Evolutionary conservation across 2,329 filamentous ascomycete species (phyloP).

Genomic region (Colletotrichum cordylinicola): DNA sequence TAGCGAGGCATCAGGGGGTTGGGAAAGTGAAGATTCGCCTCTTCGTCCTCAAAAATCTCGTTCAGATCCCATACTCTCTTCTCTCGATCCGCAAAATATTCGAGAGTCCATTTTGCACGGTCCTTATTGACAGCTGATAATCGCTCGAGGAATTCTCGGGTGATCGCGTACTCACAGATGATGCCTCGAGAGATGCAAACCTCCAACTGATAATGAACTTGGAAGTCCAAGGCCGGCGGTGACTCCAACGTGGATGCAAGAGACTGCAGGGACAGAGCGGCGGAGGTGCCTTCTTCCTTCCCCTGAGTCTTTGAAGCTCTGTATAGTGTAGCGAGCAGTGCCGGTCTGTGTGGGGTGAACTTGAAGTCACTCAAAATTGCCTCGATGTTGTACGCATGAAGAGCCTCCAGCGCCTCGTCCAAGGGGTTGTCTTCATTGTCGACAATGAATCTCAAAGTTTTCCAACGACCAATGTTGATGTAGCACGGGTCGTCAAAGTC

Average conservation of each 20-base stretch:
- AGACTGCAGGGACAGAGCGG: conserved; percentile 22
- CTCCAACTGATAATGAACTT: conserved; percentile 88
- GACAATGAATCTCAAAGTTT: conserved; percentile 56
- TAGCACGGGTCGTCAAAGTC: conserved; percentile 37
- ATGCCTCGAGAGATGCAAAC: conserved; percentile 85
- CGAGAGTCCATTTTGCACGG: conserved; percentile 71
- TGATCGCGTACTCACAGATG: conserved; percentile 79
- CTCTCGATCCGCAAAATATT: conserved; percentile 73
- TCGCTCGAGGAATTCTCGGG: conserved; percentile 67
- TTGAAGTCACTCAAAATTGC: conserved; percentile 49
- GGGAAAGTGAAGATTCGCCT: conserved; percentile 52
- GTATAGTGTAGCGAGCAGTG: background rate
- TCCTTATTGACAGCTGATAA: conserved; percentile 52
- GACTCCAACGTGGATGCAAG: conserved; percentile 47
- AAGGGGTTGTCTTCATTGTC: conserved; percentile 35
- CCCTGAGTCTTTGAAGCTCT: background rate
- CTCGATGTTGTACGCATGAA: conserved; percentile 77
- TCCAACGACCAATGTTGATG: conserved; percentile 64
- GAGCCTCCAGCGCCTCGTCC: conserved; percentile 51
- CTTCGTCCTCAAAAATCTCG: conserved; percentile 68
- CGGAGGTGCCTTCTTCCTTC: background rate
- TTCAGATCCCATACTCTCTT: conserved; percentile 72
- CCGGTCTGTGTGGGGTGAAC: conserved; percentile 28
- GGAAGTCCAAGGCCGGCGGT: conserved; percentile 61
- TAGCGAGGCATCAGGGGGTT: conserved; percentile 68